Conservation (phyloP, 2,329 filamentous ascomycete species). For the Gyromitra esculenta region DNA sequence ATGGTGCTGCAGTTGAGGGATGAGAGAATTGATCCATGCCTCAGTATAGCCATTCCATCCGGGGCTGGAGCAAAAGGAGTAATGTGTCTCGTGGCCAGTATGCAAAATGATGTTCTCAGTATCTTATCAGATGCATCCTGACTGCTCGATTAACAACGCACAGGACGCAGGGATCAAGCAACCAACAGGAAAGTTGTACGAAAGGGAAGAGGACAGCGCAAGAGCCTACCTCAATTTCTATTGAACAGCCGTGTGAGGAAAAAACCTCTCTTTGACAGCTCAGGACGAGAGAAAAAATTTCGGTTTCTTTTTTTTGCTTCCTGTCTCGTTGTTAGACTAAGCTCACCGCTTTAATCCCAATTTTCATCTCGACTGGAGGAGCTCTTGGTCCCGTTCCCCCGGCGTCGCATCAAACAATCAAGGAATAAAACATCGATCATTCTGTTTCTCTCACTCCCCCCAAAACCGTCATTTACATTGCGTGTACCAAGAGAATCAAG, state of each 20-base stretch:
- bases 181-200: slow-evolving; percentile 18
- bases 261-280: slow-evolving; percentile 30
- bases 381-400: slow-evolving; percentile 8
- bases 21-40: too few relatives aligned
- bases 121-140: slow-evolving; percentile 38
- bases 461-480: slow-evolving; percentile 17
- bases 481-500: slow-evolving; percentile 20
- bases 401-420: slow-evolving; percentile 21
- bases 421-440: slow-evolving; percentile 17
- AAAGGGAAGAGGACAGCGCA: slow-evolving; percentile 31
- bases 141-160: slow-evolving; percentile 29
- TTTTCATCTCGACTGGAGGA: slow-evolving; percentile 21
- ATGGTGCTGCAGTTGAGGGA: too few relatives aligned
- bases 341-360: slow-evolving; percentile 3
- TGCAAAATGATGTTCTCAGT: slow-evolving; percentile 26
- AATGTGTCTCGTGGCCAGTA: slow-evolving; percentile 1
- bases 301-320: slow-evolving; percentile 3
- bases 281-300: slow-evolving; percentile 7
- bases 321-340: slow-evolving; percentile 32
- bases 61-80: not conserved
- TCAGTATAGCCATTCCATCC: not conserved
- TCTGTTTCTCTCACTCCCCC: not conserved
- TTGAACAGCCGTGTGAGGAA: not conserved
- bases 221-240: slow-evolving; percentile 21
- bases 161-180: slow-evolving; percentile 16